Conservation (phyloP, 169 alveolate genomes). For the Eimeria brunetti region DNA sequence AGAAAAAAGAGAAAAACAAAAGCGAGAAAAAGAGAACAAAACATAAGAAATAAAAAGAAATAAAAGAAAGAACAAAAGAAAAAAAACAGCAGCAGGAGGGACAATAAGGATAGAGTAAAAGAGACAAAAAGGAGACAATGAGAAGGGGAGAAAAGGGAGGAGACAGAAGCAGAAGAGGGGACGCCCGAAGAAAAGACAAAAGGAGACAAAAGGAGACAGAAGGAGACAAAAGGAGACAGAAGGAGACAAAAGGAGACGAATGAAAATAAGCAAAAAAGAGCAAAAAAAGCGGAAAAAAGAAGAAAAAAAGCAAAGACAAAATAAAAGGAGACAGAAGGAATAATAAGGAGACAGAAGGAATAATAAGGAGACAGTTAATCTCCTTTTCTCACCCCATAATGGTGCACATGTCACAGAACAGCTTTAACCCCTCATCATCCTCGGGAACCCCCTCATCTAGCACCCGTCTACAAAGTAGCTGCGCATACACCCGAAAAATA, state of each 20-base stretch:
- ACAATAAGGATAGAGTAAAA: neutral
- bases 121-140: neutral
- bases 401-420: constrained; percentile 57
- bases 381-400: constrained; percentile 48
- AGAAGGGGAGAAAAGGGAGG: neutral
- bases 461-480: constrained; percentile 13
- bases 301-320: neutral
- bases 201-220: neutral
- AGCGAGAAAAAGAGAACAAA: too few species aligned
- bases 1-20: too few species aligned
- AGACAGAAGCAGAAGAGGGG: neutral
- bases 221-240: neutral
- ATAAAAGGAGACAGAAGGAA: neutral
- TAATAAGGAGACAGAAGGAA: too few species aligned
- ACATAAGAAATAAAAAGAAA: neutral
- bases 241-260: neutral
- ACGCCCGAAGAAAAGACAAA: neutral
- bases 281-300: neutral
- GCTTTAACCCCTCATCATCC: constrained; percentile 1
- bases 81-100: neutral
- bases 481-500: constrained; percentile 34
- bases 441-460: constrained; percentile 52
- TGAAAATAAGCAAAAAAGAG: neutral
- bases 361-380: neutral
- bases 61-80: neutral